phyloP scores from a whole-genome alignment of 768 basidiomycete genomes.

The Suillus discolor region DNA sequence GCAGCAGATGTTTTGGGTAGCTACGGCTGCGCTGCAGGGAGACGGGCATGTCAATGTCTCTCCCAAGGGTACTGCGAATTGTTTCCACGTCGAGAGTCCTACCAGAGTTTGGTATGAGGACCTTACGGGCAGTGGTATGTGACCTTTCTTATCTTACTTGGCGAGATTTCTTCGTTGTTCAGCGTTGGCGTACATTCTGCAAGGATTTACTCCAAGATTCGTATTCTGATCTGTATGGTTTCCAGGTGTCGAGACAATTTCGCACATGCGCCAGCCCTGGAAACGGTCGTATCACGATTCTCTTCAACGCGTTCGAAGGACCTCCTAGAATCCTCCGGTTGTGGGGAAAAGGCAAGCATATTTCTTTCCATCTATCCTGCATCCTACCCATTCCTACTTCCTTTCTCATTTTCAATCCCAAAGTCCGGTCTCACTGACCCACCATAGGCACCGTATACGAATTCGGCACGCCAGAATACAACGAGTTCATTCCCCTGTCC shows the following conservation, averaged over 20 bases:
- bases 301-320: conserved; percentile 65
- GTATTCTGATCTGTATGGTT: not conserved
- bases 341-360: conserved; percentile 54
- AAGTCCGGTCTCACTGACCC: not conserved
- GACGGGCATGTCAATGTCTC: conserved; percentile 70
- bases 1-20: conserved; percentile 76
- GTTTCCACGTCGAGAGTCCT: conserved; percentile 59
- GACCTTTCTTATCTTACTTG: not conserved
- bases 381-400: not conserved
- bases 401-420: not conserved
- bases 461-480: conserved; percentile 63
- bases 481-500: conserved; percentile 47
- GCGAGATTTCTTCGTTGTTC: not conserved
- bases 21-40: conserved; percentile 57
- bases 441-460: conserved; percentile 57
- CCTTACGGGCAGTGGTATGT: conserved; percentile 66
- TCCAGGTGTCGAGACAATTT: conserved; percentile 57
- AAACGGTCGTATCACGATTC: conserved; percentile 61
- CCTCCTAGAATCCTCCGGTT: conserved; percentile 60
- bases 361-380: not conserved
- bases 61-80: conserved; percentile 62
- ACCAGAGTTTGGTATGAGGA: conserved; percentile 75
- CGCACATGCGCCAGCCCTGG: conserved; percentile 58
- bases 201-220: not conserved
- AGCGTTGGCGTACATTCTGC: not conserved